These are phyloP conservation scores for Aplosporella prunicola DNA, from an alignment of 2,329 filamentous ascomycete species.

Conservation along the genomic window DNA sequence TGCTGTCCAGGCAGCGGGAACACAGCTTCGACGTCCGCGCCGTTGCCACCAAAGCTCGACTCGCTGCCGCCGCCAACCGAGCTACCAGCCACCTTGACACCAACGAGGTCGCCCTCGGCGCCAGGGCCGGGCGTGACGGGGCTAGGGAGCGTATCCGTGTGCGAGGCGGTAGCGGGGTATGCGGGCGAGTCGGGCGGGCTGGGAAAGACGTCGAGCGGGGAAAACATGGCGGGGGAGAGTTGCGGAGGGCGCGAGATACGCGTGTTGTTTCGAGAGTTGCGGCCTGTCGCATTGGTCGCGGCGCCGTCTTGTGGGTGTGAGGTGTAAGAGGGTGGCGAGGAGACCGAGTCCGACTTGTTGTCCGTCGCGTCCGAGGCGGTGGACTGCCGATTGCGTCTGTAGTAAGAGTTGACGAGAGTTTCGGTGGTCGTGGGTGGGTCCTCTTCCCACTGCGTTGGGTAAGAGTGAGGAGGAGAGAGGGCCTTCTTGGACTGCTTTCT, in stretches of 20 bases:
- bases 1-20: not conserved
- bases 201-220: conserved; percentile 22
- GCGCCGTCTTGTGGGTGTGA: conserved; percentile 18
- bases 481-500: conserved; percentile 3
- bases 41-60: conserved; percentile 16
- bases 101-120: conserved; percentile 18
- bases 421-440: not conserved
- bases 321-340: conserved; percentile 13
- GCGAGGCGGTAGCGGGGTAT: conserved; percentile 4
- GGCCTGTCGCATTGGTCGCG: conserved; percentile 1
- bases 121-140: conserved; percentile 26
- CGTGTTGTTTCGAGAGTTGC: too few species aligned
- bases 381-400: conserved; percentile 17
- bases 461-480: too few species aligned
- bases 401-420: not conserved
- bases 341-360: not conserved
- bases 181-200: conserved; percentile 19
- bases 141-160: conserved; percentile 21
- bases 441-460: conserved; percentile 1
- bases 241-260: conserved; percentile 4
- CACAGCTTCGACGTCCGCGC: not conserved
- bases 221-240: conserved; percentile 17
- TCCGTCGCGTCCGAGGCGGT: not conserved
- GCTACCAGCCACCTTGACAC: conserved; percentile 25
- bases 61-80: conserved; percentile 19